Evolutionary conservation across 148 eudicot species (phyloP), one percentile per base, ranked within the genome.

Genomic region (Salicornia ramosissima): DNA sequence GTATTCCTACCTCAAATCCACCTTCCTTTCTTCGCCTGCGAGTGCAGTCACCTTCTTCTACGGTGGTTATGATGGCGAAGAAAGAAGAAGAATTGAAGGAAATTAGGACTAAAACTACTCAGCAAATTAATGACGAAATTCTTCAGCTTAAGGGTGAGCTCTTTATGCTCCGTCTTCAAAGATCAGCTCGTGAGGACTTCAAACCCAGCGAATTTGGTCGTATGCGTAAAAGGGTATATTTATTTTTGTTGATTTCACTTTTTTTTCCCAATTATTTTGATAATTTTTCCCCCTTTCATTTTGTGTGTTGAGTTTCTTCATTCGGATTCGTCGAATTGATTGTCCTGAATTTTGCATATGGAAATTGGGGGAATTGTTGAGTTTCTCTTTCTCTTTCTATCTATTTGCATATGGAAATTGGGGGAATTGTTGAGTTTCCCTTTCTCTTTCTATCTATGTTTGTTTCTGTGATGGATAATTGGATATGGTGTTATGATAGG

Each of bases 71-170:
- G 90, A 87, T 86, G 98, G 86, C 95, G 0, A 88, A 90, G 71
- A 88, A 70, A 73, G 88, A 85, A 1, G 92, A 90, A 28, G 98
- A 88, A 40, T 46, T 93, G 88, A 85, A 90, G 29, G 96, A 86
- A 21, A 85, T 93, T 1, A 83, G 98, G 64, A 64, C 81, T 6
- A 86, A 85, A 71, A 78, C 92, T n/a, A 88, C 79, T 30, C 96
- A 88, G 9, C 78, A 90, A 71, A 34, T 93, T 15, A 79, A 88
- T 65, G 98, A 93, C 16, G 96, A 88, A 47, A 78, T 93, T 50
- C 78, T 86, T 0, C 92, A 90, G 78, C 87, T 90, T 11, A 93
- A 93, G 70, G 98, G 98, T 8, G 96, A 90, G 69, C 87, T 93
- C 53, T 86, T 93, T 75, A 87, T 90, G 94, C 96, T 90, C 47